These are phyloP conservation scores for Cyclotella baltica DNA, from an alignment of 108 stramenopile species.

Conservation along the genomic window DNA sequence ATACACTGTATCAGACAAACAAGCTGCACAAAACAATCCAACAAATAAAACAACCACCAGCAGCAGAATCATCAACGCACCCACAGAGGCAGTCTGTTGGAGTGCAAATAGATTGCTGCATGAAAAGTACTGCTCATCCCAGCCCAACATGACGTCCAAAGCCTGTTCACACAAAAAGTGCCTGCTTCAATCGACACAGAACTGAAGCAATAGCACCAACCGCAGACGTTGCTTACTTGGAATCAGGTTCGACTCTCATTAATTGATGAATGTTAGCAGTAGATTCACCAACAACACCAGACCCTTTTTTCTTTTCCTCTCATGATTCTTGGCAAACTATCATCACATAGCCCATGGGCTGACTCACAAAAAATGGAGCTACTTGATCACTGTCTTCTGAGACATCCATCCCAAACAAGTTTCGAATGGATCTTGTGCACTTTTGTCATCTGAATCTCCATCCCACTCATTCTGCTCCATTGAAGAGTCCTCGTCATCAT, in stretches of 20 bases:
- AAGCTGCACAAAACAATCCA: too few relatives aligned
- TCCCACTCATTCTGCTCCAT: slow-evolving; percentile 25
- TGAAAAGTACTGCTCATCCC: slow-evolving; percentile 47
- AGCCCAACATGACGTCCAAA: slow-evolving; percentile 18
- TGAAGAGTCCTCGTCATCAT: background rate
- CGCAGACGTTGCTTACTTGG: slow-evolving; percentile 69
- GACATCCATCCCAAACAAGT: slow-evolving; percentile 76
- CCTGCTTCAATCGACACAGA: slow-evolving; percentile 47
- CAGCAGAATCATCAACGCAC: too few relatives aligned
- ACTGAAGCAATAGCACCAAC: slow-evolving; percentile 68
- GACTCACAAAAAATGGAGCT: slow-evolving; percentile 66
- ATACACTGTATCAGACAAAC: too few relatives aligned
- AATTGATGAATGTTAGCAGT: slow-evolving; percentile 72
- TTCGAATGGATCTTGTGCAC: slow-evolving; percentile 52
- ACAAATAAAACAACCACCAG: too few relatives aligned
- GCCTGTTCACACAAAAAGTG: slow-evolving; percentile 18
- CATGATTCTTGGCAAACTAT: slow-evolving; percentile 22
- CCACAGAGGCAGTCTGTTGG: too few relatives aligned
- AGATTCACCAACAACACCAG: slow-evolving; percentile 48
- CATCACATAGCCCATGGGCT: slow-evolving; percentile 56
- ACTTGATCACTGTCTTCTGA: slow-evolving; percentile 76
- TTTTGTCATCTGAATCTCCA: slow-evolving; percentile 27
- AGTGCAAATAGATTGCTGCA: too few relatives aligned
- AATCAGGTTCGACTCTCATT: slow-evolving; percentile 70
- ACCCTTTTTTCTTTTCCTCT: slow-evolving; percentile 36